Conservation (phyloP, 2,329 filamentous ascomycete genomes). For the Pseudocercospora pini-densiflorae region DNA sequence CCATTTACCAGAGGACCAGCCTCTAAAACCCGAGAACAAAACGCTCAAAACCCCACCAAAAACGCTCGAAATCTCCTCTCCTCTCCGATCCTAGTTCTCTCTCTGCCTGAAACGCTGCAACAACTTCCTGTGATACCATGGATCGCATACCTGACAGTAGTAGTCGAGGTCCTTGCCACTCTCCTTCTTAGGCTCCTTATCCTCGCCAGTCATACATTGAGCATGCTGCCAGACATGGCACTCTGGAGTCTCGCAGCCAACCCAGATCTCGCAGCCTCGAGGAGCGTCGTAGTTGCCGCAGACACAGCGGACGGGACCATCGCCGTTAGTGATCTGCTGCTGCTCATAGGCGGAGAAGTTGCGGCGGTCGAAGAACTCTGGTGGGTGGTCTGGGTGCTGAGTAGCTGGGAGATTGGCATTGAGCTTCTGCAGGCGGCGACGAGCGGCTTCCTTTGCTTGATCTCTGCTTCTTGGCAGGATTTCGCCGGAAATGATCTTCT, state of each 20-base stretch:
- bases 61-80: neutral
- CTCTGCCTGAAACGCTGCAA: constrained; percentile 24
- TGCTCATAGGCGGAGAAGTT: constrained; percentile 28
- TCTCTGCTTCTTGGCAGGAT: constrained; percentile 24
- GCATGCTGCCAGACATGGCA: constrained; percentile 40
- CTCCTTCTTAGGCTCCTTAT: constrained; percentile 15
- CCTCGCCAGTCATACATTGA: constrained; percentile 30
- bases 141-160: constrained; percentile 34
- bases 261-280: constrained; percentile 23
- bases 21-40: neutral
- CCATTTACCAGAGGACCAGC: neutral
- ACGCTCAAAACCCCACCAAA: neutral
- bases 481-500: constrained; percentile 28
- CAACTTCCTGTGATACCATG: constrained; percentile 26
- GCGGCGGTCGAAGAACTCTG: constrained; percentile 33
- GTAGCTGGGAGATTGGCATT: constrained; percentile 13
- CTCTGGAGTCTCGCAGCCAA: constrained; percentile 28
- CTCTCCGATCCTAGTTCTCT: neutral
- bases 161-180: constrained; percentile 21
- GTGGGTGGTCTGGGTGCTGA: constrained; percentile 28
- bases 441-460: constrained; percentile 29
- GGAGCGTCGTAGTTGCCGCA: constrained; percentile 32
- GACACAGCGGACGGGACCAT: constrained; percentile 34
- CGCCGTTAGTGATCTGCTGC: constrained; percentile 6
- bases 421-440: constrained; percentile 25